These are phyloP conservation scores for Fraxinus excelsior DNA, from an alignment of 257 asterid species.

Conservation along the genomic window DNA sequence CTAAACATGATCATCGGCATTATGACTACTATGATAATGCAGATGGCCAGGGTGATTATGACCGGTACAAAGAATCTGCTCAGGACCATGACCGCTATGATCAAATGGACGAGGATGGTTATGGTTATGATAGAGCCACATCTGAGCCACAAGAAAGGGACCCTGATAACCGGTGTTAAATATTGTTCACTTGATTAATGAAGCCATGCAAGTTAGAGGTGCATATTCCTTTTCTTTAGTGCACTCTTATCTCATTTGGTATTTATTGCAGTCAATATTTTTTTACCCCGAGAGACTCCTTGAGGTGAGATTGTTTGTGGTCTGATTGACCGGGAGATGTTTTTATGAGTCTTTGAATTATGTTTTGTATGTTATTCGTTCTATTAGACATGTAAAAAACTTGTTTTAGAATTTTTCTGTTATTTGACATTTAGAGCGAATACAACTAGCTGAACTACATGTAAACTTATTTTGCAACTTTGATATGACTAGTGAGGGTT, in stretches of 20 bases:
- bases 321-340: background rate
- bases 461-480: constrained; percentile 1
- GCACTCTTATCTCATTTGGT: background rate
- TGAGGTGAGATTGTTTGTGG: background rate
- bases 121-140: constrained; percentile 59
- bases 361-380: background rate
- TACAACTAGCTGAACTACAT: background rate
- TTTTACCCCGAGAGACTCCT: background rate
- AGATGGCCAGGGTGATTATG: constrained; percentile 56
- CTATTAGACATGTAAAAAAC: too few relatives aligned
- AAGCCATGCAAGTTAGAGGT: background rate
- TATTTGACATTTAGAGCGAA: background rate
- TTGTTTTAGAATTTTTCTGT: background rate
- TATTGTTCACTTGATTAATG: constrained; percentile 65
- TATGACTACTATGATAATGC: constrained; percentile 59
- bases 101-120: constrained; percentile 73
- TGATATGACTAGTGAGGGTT: background rate
- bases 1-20: constrained; percentile 49
- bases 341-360: background rate
- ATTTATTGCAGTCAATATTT: background rate
- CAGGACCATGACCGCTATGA: constrained; percentile 64
- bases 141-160: constrained; percentile 60
- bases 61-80: constrained; percentile 56
- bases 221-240: background rate
- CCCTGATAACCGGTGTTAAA: constrained; percentile 37